A percentile compares a stretch with the other conserved stretches of the same genome.
Conservation (phyloP, 306 rosid genomes). For the Erythrophleum fordii region DNA sequence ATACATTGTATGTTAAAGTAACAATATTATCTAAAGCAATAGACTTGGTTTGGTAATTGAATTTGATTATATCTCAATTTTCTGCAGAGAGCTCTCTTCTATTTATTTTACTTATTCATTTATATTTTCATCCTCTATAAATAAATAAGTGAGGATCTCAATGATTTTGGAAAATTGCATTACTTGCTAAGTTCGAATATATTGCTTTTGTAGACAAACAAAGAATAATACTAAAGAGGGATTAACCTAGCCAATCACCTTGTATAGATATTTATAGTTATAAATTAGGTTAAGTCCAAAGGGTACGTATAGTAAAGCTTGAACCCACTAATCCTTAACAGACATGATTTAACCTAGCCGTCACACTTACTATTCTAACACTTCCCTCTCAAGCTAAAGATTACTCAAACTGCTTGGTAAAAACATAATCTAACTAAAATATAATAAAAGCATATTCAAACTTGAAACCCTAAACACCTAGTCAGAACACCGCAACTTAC, state of each 20-base stretch:
- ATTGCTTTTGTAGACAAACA: not conserved
- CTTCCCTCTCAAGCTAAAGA: not conserved
- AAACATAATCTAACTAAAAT: not conserved
- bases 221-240: not conserved
- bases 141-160: not conserved
- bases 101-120: conserved; percentile 12
- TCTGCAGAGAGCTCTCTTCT: not conserved
- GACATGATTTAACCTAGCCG: not conserved
- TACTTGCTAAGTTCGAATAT: not conserved
- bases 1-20: not conserved
- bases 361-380: not conserved
- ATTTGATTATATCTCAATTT: not conserved
- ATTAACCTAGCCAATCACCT: not conserved
- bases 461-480: not conserved
- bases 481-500: not conserved
- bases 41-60: not conserved
- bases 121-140: not conserved
- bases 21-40: not conserved
- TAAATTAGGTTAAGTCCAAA: not conserved
- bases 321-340: not conserved
- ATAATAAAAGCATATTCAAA: not conserved
- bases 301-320: not conserved
- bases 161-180: not conserved
- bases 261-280: not conserved
- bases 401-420: not conserved